These are phyloP conservation scores for Huntiella moniliformis DNA, from an alignment of 2,329 filamentous ascomycete genomes.

Conservation along the genomic window DNA sequence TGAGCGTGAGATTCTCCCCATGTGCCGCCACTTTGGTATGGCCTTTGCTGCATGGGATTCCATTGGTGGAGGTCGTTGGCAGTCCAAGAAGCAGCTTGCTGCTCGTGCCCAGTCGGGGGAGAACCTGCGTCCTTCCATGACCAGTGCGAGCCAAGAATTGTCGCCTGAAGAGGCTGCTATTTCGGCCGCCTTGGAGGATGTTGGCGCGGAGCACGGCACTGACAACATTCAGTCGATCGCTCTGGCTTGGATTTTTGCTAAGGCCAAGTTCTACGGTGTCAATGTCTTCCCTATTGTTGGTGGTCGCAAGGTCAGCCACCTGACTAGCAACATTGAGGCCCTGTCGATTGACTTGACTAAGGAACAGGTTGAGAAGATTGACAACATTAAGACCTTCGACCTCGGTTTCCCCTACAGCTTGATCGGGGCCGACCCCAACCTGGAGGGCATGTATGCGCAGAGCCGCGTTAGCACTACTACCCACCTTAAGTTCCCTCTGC, in stretches of 20 bases:
- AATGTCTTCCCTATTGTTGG: constrained; percentile 37
- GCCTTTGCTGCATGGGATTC: constrained; percentile 41
- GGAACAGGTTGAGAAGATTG: constrained; percentile 35
- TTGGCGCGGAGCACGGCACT: constrained; percentile 36
- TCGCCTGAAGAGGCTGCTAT: constrained; percentile 30
- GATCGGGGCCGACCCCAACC: not conserved
- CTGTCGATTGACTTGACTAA: constrained; percentile 29
- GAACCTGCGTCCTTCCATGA: constrained; percentile 18
- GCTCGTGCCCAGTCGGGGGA: constrained; percentile 20
- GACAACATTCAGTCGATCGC: constrained; percentile 40
- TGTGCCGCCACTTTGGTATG: constrained; percentile 26
- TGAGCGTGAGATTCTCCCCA: constrained; percentile 25
- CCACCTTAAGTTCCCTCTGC: not conserved
- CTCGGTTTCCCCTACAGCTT: not conserved
- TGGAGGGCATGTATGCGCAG: not conserved
- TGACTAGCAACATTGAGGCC: constrained; percentile 36
- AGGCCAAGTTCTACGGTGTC: constrained; percentile 19
- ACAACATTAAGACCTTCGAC: constrained; percentile 33
- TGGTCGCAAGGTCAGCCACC: constrained; percentile 31
- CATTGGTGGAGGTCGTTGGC: constrained; percentile 33
- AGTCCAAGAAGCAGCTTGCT: constrained; percentile 21
- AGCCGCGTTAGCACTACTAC: not conserved
- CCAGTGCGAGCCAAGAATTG: constrained; percentile 18
- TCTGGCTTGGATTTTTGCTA: constrained; percentile 31
- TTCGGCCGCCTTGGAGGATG: constrained; percentile 38